Base-by-base conservation (phyloP, 768 basidiomycete species). In the Lactarius pseudohatsudake region DNA sequence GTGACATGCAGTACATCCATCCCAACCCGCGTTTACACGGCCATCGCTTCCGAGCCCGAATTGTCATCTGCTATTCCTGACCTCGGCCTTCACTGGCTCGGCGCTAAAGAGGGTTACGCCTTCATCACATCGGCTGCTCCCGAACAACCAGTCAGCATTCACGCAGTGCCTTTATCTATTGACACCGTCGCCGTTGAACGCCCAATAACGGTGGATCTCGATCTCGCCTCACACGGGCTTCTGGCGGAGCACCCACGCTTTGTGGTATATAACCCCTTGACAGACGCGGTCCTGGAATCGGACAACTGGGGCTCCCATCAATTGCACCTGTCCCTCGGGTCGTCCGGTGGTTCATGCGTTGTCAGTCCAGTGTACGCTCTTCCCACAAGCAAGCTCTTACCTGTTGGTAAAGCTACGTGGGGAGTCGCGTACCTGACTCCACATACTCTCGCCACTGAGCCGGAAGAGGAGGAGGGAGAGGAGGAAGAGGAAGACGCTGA, bases 371-470 rank as follows among this genome's bases (percentile, higher is more conserved):
- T 74, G 32, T 69, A 75, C 62, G 56, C 62, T 26, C 67, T 79
- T 45, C 55, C 57, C 50, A 10, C 57, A 56, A 47, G 61, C 62
- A 59, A 64, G 26, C 41, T 57, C 59, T 65, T 45, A 68, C 53
- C 61, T 22, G 50, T 60, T 50, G 70, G 70, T 28, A 69, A 64
- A 66, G 64, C 59, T 32, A 47, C 65, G 45, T 78, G 77, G 73
- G 72, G 75, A 45, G 64, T 79, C 26, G 76, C 78, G 11, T 72
- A 83, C 10, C 70, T 79, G 36, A 77, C 76, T 20, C 73, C 77
- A 0, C 72, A 77, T 63, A 62, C 53, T 7, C 65, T 71, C 58
- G 67, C 74, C 64, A 41, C 56, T 66, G 61, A 55, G 62, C 43
- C 54, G 43, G 47, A 32, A 34, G 43, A 70, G 38, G 47, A 54